Evolutionary conservation across 2,329 filamentous ascomycete genomes (phyloP), one percentile per base, ranked within the genome.

Genomic region (Colletotrichum sp.): DNA sequence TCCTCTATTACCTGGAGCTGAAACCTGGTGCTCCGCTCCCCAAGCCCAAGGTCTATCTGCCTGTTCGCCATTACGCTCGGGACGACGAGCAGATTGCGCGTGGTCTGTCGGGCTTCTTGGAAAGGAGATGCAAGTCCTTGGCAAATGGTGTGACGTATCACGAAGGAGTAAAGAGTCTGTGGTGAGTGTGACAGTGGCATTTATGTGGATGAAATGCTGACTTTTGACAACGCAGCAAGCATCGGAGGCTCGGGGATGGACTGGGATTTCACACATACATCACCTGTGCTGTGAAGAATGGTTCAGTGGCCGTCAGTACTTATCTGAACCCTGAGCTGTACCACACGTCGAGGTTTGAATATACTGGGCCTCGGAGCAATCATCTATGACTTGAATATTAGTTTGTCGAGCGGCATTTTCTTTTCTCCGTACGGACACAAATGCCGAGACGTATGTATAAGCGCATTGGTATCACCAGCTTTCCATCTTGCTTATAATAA

Each of bases 1-100:
- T 84, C 22, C 79, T 85, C 1, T 84, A 82, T 75, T 79, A 84
- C 52, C 72, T 82, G 27, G 82, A 84, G 64, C 78, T 84, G 12
- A 67, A 60, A 15, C 34, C 72, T 5, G 69, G 65, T 7, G 72
- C 36, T 9, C n/a, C 36, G 12, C 12, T 48, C 2, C 83, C 83
- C 1, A 79, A 77, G 6, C 72, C 79, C 3, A 84, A 84, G 74
- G 74, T 82, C 3, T 84, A 85, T 65, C 73, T 85, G 16, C 83
- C 83, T 2, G 83, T 82, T 0, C 77, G 82, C 4, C 83, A 85
- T 70, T 85, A 84, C 61, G 79, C 79, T 32, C 57, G 28, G 15
- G 78, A 67, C 39, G 78, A 80, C 52, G 34, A 71, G 15, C 52
- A 32, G 25, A 15, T 34, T 30, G 67, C 67, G 8, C 15, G 59